These are phyloP conservation scores for Mortierella sp. DNA, from an alignment of 371 early-diverging fungal species.

Conservation along the genomic window DNA sequence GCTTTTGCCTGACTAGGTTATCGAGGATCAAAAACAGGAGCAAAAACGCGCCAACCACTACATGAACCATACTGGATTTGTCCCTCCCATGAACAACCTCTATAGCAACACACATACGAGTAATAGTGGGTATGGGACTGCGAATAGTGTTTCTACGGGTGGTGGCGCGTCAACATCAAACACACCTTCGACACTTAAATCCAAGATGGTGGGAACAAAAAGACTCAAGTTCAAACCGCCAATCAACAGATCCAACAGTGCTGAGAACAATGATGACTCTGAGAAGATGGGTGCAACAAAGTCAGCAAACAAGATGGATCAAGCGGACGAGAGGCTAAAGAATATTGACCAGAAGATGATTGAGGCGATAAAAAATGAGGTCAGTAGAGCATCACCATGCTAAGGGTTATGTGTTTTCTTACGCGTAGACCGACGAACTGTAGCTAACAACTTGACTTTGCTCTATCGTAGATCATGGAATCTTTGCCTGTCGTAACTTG, in stretches of 20 bases:
- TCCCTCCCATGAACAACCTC: slow-evolving; percentile 7
- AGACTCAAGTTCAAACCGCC: slow-evolving; percentile 50
- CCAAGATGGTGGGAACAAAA: slow-evolving; percentile 31
- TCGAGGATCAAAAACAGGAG: slow-evolving; percentile 40
- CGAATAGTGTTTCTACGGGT: slow-evolving; percentile 1
- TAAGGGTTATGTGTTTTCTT: not conserved
- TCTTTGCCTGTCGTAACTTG: slow-evolving; percentile 62
- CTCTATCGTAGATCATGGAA: slow-evolving; percentile 63
- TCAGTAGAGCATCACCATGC: slow-evolving; percentile 9
- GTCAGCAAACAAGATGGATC: slow-evolving; percentile 22
- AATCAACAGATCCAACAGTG: slow-evolving; percentile 16
- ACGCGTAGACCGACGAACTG: too few species aligned
- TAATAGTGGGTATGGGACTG: slow-evolving; percentile 1
- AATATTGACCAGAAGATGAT: slow-evolving; percentile 87
- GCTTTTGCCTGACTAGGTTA: slow-evolving; percentile 9
- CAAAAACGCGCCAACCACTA: slow-evolving; percentile 32
- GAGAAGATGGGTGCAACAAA: not conserved
- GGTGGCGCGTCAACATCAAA: not conserved
- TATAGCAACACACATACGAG: not conserved
- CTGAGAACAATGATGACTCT: slow-evolving; percentile 12
- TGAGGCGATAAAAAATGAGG: slow-evolving; percentile 86
- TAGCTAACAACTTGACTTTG: too few species aligned
- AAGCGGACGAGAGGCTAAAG: slow-evolving; percentile 72
- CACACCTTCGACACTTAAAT: slow-evolving; percentile 10
- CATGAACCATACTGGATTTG: slow-evolving; percentile 25